Base-by-base conservation (phyloP, 805 yeast genomes). In the Wickerhamiella siamensis region DNA sequence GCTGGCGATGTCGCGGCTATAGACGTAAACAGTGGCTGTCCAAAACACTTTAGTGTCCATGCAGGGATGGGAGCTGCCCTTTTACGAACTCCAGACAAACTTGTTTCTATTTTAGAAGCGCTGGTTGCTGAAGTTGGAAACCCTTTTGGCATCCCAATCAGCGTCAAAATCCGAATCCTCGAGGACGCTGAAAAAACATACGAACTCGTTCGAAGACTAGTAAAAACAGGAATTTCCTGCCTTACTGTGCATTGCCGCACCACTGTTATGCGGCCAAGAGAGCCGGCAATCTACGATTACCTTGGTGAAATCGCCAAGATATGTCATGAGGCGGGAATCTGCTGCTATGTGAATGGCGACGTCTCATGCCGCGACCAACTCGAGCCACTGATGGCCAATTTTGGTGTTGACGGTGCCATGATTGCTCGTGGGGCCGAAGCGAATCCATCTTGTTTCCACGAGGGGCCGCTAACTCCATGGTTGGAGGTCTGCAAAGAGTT, bases 31-130 rank as follows among this genome's bases (percentile, higher is more conserved):
- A 84, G 95, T 22, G 98, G 98, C 4, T 91, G 98, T 62, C 98
- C 98, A 3, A 91, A 88, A 58, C 96, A 86, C 51, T 91, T 91
- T 54, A 81, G 94, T 1, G 70, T 86, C 2, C 98, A 91, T 59
- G 70, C 93, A 0, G 98, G 98, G 1, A 91, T 91, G 97, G 98
- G 98, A 4, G 95, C 97, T 2, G 96, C 95, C 1, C 65, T 91
- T 36, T 65, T 91, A 42, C 65, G 69, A 26, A 83, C 87, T 0
- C 96, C 97, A 0, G 95, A 83, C 36, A 62, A 73, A 31, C 65
- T 91, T 15, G 80, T 79, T 49, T 68, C 69, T 14, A 91, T 91
- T 24, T 62, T 91, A 46, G 60, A 60, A 3, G 69, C 71, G 5
- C 62, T 91, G 38, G 96, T 91, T 2, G 69, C 69, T 19, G 67